Percentiles rank a stretch among this genome's conserved stretches.
Evolutionary conservation across 257 asterid species (phyloP).

Genomic region (Solanum rostratum): DNA sequence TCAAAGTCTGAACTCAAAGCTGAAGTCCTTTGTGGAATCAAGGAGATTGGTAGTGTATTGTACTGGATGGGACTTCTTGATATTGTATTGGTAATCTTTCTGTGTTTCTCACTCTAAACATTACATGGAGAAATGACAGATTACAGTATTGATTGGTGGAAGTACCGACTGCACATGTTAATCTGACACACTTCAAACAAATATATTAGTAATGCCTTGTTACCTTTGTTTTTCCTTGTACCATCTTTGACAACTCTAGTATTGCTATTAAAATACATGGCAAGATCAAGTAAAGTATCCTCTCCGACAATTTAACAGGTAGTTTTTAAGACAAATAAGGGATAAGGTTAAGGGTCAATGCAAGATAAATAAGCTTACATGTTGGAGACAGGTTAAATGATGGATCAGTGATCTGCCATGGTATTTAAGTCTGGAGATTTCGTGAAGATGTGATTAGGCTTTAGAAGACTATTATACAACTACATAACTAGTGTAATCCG

Average conservation of each 20-base stretch:
- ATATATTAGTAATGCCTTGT: not conserved
- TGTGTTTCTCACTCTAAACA: not conserved
- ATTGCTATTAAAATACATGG: not conserved
- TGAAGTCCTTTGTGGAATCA: constrained; percentile 80
- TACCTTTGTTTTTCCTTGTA: not conserved
- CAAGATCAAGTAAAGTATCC: not conserved
- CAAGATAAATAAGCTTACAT: not conserved
- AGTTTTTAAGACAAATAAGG: not conserved
- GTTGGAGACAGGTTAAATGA: not conserved
- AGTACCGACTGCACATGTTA: not conserved
- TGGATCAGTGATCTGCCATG: not conserved
- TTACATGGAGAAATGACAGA: not conserved
- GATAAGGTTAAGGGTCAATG: not conserved
- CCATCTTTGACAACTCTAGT: not conserved
- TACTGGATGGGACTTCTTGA: constrained; percentile 99
- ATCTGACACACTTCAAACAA: not conserved
- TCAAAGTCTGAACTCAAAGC: constrained; percentile 71
- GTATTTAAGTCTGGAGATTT: not conserved
- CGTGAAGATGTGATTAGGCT: not conserved
- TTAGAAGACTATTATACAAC: not conserved
- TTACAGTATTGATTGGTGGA: not conserved
- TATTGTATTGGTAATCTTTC: constrained; percentile 69
- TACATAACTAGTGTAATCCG: not conserved
- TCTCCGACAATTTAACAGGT: not conserved
- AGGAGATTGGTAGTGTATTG: constrained; percentile 88